A percentile compares a stretch with the other conserved stretches of the same genome.
Evolutionary conservation across 345 rosid species (phyloP).

Genomic region (Citrus maxima): DNA sequence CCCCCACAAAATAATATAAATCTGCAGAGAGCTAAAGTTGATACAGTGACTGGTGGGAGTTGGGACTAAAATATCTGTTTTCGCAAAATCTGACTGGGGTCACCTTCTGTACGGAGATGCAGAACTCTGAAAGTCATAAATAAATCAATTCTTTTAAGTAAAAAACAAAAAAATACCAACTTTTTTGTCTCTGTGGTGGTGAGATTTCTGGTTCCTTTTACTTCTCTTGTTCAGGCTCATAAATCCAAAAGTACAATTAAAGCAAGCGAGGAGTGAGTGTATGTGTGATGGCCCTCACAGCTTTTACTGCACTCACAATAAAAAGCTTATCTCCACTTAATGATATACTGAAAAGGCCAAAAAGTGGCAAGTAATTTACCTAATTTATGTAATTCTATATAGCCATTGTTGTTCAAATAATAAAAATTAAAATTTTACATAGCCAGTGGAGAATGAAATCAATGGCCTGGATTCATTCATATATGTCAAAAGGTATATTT

Average conservation of each 20-base stretch:
- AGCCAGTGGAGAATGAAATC: neutral
- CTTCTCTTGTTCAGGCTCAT: neutral
- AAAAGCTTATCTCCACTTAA: constrained; percentile 24
- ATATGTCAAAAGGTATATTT: neutral
- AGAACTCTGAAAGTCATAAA: neutral
- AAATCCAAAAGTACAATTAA: constrained; percentile 4
- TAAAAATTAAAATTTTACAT: neutral
- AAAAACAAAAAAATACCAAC: neutral
- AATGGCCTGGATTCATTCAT: constrained; percentile 7
- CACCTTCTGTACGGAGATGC: neutral
- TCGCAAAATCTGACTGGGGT: neutral
- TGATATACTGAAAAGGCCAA: neutral
- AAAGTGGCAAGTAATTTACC: neutral
- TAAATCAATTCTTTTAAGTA: neutral
- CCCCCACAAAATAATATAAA: neutral
- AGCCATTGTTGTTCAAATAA: too few species aligned
- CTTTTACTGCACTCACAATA: constrained; percentile 35
- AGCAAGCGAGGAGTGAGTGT: constrained; percentile 1
- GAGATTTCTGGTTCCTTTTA: neutral
- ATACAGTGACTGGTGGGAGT: neutral
- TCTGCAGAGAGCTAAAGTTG: neutral
- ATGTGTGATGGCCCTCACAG: constrained; percentile 23
- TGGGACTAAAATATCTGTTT: neutral
- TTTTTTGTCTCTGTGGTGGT: neutral
- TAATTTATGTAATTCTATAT: neutral